Base-by-base conservation (phyloP, 2,329 filamentous ascomycete genomes). In the Tolypocladium ovalisporum region DNA sequence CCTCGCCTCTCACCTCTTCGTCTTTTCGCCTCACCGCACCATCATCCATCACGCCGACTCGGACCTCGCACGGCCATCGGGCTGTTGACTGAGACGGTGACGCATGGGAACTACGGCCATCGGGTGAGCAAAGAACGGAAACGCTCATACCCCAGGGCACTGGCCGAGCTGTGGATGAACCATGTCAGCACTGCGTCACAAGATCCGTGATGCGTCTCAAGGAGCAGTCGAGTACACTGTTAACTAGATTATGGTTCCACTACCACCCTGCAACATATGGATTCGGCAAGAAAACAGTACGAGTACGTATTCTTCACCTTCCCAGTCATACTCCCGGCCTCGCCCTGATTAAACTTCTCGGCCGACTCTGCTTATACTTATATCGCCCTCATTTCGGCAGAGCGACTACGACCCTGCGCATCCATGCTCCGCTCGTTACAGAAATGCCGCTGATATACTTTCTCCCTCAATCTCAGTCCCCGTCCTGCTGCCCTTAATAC, bases 1-100 rank as follows among this genome's bases (percentile, higher is more conserved):
- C 4, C n/a, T 22, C 56, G 4, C 60, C 57, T 24, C 57, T 58
- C 40, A 51, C 55, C 35, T 34, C 22, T n/a, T 34, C 56, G 3
- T 54, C 54, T 2, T 24, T 52, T 8, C 54, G 9, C 32, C 54
- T 8, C 54, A 34, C 32, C 32, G 9, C 32, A 34, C 9, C 32
- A 34, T 9, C 32, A 34, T 9, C 32, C 32, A 34, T 9, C 32
- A 34, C 9, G 32, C 32, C 32, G 32, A 34, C 32, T 34, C 32
- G 9, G 32, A 34, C 32, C 32, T 34, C 32, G 73, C 0, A 67
- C 75, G 57, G 74, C 73, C 62, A 68, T 67, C 8, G 77, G 78
- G 0, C 64, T 86, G 35, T 65, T 87, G 40, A 70, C 66, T 2
- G 77, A 83, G 62, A 72, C 72, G 42, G 77, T 77, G 32, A 78